phyloP scores from a whole-genome alignment of 371 early-diverging fungal genomes.

The Mortierella sp. region DNA sequence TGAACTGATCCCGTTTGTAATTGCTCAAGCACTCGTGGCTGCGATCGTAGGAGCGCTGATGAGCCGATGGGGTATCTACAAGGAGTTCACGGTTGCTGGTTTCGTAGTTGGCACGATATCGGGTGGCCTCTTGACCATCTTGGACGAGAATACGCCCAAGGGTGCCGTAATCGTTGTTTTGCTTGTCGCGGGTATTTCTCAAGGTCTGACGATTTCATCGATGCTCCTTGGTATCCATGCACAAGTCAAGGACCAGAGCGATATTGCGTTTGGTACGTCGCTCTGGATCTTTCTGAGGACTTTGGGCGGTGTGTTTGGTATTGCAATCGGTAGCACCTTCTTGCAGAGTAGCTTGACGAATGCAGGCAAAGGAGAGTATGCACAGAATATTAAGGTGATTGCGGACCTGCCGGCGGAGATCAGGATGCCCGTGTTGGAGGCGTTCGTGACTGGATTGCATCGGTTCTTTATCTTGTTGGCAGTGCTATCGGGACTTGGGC shows the following conservation, averaged over 20 bases:
- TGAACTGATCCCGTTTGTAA: conserved; percentile 22
- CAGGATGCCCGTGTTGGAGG: conserved; percentile 57
- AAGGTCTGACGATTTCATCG: conserved; percentile 18
- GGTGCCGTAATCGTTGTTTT: conserved; percentile 13
- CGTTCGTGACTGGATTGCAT: conserved; percentile 68
- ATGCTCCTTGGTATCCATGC: conserved; percentile 22
- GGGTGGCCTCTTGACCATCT: conserved; percentile 57
- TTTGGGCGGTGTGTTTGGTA: conserved; percentile 34
- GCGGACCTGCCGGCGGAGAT: conserved; percentile 7
- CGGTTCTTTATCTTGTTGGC: conserved; percentile 67
- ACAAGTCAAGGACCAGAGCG: conserved; percentile 18
- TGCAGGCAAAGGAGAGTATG: conserved; percentile 25
- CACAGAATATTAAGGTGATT: conserved; percentile 23
- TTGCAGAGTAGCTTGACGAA: conserved; percentile 19
- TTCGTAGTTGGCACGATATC: conserved; percentile 56
- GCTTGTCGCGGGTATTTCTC: conserved; percentile 8
- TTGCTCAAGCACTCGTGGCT: conserved; percentile 6
- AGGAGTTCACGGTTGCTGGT: conserved; percentile 55
- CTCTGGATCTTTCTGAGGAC: conserved; percentile 30
- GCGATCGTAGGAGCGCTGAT: conserved; percentile 23
- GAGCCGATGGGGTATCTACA: conserved; percentile 47
- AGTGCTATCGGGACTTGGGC: conserved; percentile 28
- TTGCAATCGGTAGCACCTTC: conserved; percentile 21
- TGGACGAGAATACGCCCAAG: conserved; percentile 20
- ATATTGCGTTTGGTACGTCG: conserved; percentile 28